Evolutionary conservation across 2,329 filamentous ascomycete species (phyloP).

Genomic region (Cercospora janseana): DNA sequence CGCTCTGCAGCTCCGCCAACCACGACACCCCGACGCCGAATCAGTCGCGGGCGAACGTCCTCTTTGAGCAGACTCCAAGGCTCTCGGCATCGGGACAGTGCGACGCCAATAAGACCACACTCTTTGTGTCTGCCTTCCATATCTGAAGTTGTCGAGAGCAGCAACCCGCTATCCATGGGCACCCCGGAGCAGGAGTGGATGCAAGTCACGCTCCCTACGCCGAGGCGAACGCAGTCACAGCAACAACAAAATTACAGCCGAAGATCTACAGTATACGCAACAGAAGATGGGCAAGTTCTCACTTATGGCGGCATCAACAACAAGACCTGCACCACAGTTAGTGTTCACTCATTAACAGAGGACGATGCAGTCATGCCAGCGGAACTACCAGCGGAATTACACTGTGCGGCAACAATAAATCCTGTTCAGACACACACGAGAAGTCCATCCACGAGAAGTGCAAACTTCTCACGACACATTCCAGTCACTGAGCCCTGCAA

Average conservation of each 20-base stretch:
- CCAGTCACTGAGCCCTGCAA: neutral
- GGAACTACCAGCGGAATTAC: neutral
- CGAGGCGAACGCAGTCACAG: neutral
- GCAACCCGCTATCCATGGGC: neutral
- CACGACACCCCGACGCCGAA: too few species aligned
- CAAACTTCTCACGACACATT: neutral
- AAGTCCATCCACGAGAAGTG: neutral
- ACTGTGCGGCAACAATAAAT: neutral
- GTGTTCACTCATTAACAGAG: too few species aligned
- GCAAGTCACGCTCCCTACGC: neutral
- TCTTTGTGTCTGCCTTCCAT: neutral
- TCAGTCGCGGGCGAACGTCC: neutral
- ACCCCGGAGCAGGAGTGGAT: too few species aligned
- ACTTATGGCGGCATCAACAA: too few species aligned
- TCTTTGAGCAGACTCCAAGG: neutral
- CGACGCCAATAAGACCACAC: neutral
- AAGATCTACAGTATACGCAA: too few species aligned
- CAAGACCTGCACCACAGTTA: too few species aligned
- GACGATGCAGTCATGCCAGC: too few species aligned
- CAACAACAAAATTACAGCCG: too few species aligned
- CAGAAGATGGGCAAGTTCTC: too few species aligned
- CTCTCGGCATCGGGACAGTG: neutral
- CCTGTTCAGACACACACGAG: neutral
- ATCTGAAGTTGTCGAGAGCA: constrained; percentile 1
- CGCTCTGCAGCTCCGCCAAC: too few species aligned